Evolutionary conservation across 2,329 filamentous ascomycete genomes (phyloP), one percentile per base, ranked within the genome.

Genomic region (Exserohilum rostratum): DNA sequence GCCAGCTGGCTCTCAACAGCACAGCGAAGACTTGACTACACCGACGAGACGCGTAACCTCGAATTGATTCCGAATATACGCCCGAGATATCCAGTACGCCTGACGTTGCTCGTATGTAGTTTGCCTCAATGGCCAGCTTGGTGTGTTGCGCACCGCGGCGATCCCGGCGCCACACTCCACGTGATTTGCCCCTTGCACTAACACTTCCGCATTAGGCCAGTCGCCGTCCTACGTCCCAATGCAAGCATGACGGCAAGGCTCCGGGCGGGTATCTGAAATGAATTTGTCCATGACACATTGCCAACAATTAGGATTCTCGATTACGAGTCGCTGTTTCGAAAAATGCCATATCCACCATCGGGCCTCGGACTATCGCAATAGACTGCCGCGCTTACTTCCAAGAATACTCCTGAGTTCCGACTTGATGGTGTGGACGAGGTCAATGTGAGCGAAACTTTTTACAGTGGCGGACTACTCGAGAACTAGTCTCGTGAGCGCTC

Each of bases 101-200:
- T 22, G 29, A 13, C 20, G 30, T 12, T 34, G 13, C 13, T 22
- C 17, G 33, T 25, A n/a, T n/a, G n/a, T 46, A 35, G 30, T 13
- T 15, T 5, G 20, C 29, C 37, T 39, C 44, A 35, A 48, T 12
- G 17, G 42, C 20, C 30, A 25, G n/a, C 13, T 40, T 15, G 13
- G 7, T 13, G 31, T 40, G 22, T 15, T n/a, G 25, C 22, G 30
- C 42, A 15, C 31, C 22, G 42, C 50, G 50, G 44, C 50, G 50
- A 53, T 53, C 27, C 50, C 50, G 50, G 33, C 45, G 50, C 50
- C 50, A 53, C 50, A 37, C 18, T 1, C 1, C 50, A 53, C 50
- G 50, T 53, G 50, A 53, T 30, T 17, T 20, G 43, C 15, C 29
- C 17, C 9, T 34, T n/a, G 18, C 29, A 52, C 29, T 30, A 47